Base-by-base conservation (phyloP, 2,329 filamentous ascomycete species). In the Didymellaceae sp. region DNA sequence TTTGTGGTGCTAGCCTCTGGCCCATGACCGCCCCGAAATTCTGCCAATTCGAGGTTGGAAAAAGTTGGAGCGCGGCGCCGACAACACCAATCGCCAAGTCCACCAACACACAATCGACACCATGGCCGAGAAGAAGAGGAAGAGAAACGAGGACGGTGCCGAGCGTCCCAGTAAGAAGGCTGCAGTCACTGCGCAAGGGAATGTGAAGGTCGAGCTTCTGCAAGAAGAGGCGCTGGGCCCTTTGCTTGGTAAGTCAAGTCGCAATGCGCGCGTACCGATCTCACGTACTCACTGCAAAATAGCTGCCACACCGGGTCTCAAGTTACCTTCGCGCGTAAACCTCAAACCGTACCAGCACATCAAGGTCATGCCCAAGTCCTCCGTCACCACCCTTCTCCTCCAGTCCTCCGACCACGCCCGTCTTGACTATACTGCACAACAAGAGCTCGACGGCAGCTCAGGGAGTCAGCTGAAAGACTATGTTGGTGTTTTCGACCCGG, bases 331-430 rank as follows among this genome's bases (percentile, higher is more conserved):
- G 33, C 57, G 67, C 55, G 58, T 79, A 37, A 73, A 78, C 42
- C 76, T 83, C 68, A 79, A 80, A 49, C 70, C 77, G 9, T 84
- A 82, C 65, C 71, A 74, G 56, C 62, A 58, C 60, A 65, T 54
- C 58, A 71, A 55, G 51, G 60, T 55, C 51, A 67, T 57, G 33
- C 67, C 59, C 55, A 53, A 49, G 52, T 55, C 64, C 59, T 70
- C 54, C 70, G 44, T 43, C 45, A 45, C 62, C 52, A 78, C 83
- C 46, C 66, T 86, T 6, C 76, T 86, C 26, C 77, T 86, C 8
- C 83, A 86, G 53, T 84, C 84, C 5, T 84, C 83, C 20, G 74
- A 80, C 39, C 84, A 87, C 57, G 75, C 81, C 11, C 82, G 79
- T 43, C 76, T 87, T 44, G 83, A 86, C 68, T 86, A 85, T 59